These are phyloP conservation scores for Casuarina cunninghamiana DNA, from an alignment of 306 rosid species.

Conservation along the genomic window DNA sequence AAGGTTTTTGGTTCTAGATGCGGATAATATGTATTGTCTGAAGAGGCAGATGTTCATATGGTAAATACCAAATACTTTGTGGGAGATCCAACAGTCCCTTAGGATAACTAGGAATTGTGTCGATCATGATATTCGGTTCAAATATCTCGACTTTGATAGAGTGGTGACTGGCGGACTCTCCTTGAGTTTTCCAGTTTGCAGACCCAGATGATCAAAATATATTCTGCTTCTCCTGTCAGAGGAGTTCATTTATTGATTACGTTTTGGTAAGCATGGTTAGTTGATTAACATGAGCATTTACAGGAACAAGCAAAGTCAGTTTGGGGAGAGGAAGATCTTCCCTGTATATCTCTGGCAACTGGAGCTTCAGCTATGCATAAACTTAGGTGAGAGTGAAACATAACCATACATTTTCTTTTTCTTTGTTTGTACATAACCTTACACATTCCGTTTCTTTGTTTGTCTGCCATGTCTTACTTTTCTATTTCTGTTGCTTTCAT, in stretches of 20 bases:
- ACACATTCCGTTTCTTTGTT: background rate
- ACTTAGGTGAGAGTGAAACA: slow-evolving; percentile 63
- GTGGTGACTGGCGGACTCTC: background rate
- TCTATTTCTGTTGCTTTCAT: background rate
- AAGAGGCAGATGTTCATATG: background rate
- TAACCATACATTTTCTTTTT: background rate
- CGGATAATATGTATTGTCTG: background rate
- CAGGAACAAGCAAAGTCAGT: slow-evolving; percentile 73
- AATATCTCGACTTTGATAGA: background rate
- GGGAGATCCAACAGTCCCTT: background rate
- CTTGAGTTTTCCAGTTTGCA: background rate
- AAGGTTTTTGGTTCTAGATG: too few species aligned
- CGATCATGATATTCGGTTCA: background rate
- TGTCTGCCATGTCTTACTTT: background rate
- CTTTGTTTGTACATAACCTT: background rate
- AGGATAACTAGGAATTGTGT: background rate
- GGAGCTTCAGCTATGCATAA: slow-evolving; percentile 94
- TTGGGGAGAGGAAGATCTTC: slow-evolving; percentile 79
- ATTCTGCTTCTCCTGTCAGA: background rate
- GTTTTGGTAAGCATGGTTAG: background rate
- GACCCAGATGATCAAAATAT: background rate
- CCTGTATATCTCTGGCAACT: slow-evolving; percentile 68
- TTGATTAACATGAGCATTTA: slow-evolving; percentile 4
- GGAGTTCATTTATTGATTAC: background rate
- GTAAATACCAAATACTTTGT: background rate